Conservation (phyloP, 306 rosid genomes). For the Oxytropis ochrocephala region DNA sequence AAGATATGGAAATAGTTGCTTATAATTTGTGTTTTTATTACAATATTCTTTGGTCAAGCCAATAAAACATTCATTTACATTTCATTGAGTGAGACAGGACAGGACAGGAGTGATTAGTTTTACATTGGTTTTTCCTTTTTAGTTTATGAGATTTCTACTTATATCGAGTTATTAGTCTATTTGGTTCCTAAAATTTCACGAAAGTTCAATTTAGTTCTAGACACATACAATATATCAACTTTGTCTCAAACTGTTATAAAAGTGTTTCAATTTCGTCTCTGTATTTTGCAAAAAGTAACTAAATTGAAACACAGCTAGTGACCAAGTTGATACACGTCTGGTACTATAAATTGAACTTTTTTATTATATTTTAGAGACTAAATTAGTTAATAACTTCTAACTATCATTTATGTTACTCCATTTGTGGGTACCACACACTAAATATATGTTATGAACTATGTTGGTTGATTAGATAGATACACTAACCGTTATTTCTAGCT, state of each 20-base stretch:
- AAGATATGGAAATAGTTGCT: not conserved
- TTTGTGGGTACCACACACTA: not conserved
- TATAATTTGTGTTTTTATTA: not conserved
- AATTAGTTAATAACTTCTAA: not conserved
- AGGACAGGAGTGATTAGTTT: too few species aligned
- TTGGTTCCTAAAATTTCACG: too few species aligned
- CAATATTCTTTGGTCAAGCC: not conserved
- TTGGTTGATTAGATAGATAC: not conserved
- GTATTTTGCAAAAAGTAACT: too few species aligned
- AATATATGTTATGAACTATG: not conserved
- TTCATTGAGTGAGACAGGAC: not conserved
- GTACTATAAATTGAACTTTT: too few species aligned
- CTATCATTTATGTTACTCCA: not conserved
- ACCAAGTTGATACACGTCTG: too few species aligned
- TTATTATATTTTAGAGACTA: too few species aligned
- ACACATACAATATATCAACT: too few species aligned
- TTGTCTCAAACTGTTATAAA: too few species aligned
- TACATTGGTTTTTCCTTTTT: not conserved
- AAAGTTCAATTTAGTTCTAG: too few species aligned
- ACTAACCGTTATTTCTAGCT: not conserved
- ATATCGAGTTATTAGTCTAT: too few species aligned
- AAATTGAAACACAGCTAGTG: too few species aligned
- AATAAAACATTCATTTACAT: not conserved
- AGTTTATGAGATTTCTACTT: not conserved
- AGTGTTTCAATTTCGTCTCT: too few species aligned